Percentiles rank a stretch among this genome's conserved stretches.
Conservation (phyloP, 176 grass and related monocot genomes). For the Oryza glumipatula region DNA sequence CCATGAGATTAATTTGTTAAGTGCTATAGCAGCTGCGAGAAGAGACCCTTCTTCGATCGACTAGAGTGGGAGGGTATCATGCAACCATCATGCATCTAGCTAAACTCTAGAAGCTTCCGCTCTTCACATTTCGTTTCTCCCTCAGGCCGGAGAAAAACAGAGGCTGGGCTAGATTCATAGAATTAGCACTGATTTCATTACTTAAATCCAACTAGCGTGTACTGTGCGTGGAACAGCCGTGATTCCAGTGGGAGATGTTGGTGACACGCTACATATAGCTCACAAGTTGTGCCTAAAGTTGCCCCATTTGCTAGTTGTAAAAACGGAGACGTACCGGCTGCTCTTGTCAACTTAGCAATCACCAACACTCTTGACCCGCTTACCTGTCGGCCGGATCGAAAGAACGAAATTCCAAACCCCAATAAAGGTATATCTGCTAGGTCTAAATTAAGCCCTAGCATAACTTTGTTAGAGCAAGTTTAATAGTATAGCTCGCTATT, state of each 20-base stretch:
- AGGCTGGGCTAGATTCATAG: neutral
- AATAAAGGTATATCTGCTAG: neutral
- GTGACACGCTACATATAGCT: neutral
- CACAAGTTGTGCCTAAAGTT: neutral
- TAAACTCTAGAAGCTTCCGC: too few species aligned
- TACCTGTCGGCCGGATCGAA: neutral
- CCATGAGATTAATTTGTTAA: too few species aligned
- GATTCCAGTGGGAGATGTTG: neutral
- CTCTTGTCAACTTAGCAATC: neutral
- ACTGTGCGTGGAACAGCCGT: neutral
- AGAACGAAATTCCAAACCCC: neutral
- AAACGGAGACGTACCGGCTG: neutral
- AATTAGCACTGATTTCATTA: neutral
- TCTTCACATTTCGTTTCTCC: too few species aligned
- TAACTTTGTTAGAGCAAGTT: too few species aligned
- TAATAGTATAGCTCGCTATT: too few species aligned
- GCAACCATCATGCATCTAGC: too few species aligned
- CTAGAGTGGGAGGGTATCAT: too few species aligned
- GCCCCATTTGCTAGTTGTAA: neutral
- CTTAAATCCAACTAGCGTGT: neutral
- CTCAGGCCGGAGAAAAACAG: neutral
- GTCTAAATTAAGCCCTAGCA: neutral
- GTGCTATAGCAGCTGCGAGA: too few species aligned
- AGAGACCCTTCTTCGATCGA: too few species aligned
- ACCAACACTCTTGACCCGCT: neutral